Evolutionary conservation across 2,329 filamentous ascomycete species (phyloP), one percentile per base, ranked within the genome.

Genomic region (Didymella lethalis): DNA sequence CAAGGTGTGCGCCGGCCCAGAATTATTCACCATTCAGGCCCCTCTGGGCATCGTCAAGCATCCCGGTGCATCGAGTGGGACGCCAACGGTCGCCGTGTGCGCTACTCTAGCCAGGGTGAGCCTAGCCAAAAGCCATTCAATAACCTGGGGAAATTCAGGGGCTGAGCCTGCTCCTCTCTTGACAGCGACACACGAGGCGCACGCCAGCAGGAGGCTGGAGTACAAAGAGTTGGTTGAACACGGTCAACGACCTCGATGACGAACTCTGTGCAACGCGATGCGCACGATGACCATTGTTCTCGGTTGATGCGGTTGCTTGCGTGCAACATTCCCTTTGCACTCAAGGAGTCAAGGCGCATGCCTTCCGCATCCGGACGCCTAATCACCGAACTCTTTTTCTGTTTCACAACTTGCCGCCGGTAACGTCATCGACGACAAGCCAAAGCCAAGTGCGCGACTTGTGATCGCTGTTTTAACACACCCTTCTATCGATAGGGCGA

Each of bases 121-220:
- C 57, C 44, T 59, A 59, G 56, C 31, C 23, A 4, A 44, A 38
- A 59, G 66, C 66, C 68, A 71, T 38, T 58, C 70, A 72, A 73
- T 74, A 72, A 73, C 63, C 68, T 65, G 72, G 74, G 74, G 71
- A 65, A 75, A 72, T 75, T 74, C 72, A 73, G 71, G 72, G 73
- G 71, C 61, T 48, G 57, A 54, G 61, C 54, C 58, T 67, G 61
- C 64, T 61, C 26, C 40, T 47, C 38, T 20, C 40, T 50, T 38
- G 46, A 46, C 40, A 40, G 47, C 45, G 46, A 54, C 46, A 58
- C 45, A 49, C 40, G 32, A 49, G 50, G 16, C 50, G 46, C 40
- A 53, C 50, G 32, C 18, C 56, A 40, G 38, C 40, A 31, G 41
- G 31, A 47, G 45, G 45, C 34, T 50, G 50, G 44, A 40, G 36